These are phyloP conservation scores for Epichloe coenophiala DNA, from an alignment of 2,329 filamentous ascomycete genomes.

Conservation along the genomic window DNA sequence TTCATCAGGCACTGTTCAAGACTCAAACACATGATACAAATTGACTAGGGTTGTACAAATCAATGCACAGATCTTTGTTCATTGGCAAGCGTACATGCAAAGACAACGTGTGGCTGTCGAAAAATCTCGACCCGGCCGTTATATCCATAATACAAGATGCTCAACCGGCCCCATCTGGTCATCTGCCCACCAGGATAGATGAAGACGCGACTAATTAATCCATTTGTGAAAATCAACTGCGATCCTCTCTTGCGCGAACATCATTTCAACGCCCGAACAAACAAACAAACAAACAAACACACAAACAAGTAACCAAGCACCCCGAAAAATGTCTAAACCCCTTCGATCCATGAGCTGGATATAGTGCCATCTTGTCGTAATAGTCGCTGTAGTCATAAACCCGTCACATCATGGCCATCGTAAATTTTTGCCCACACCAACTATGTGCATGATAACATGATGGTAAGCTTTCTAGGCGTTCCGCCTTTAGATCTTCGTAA, in stretches of 20 bases:
- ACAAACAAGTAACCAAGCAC: background rate
- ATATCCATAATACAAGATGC: slow-evolving; percentile 9
- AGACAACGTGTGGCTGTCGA: background rate
- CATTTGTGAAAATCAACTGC: background rate
- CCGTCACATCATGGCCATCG: slow-evolving; percentile 6
- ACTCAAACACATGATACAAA: background rate
- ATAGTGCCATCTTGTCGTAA: background rate
- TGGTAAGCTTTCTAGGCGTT: background rate
- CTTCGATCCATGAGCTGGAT: background rate
- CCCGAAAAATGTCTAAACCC: background rate
- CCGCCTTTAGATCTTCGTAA: too few species aligned
- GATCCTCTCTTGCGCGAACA: background rate
- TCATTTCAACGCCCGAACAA: background rate
- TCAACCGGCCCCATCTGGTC: background rate
- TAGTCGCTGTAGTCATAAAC: slow-evolving; percentile 4
- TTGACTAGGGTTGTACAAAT: background rate
- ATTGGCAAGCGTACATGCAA: background rate
- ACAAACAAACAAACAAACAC: background rate
- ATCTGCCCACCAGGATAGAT: background rate
- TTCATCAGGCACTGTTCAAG: background rate
- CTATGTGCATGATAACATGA: background rate
- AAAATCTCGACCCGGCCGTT: background rate
- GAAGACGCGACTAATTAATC: background rate
- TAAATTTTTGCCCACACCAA: slow-evolving; percentile 1
- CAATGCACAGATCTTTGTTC: background rate